Percentiles rank a stretch among this genome's conserved stretches.
These are phyloP conservation scores for Raffaelea albimanens DNA, from an alignment of 2,329 filamentous ascomycete genomes.

Conservation along the genomic window DNA sequence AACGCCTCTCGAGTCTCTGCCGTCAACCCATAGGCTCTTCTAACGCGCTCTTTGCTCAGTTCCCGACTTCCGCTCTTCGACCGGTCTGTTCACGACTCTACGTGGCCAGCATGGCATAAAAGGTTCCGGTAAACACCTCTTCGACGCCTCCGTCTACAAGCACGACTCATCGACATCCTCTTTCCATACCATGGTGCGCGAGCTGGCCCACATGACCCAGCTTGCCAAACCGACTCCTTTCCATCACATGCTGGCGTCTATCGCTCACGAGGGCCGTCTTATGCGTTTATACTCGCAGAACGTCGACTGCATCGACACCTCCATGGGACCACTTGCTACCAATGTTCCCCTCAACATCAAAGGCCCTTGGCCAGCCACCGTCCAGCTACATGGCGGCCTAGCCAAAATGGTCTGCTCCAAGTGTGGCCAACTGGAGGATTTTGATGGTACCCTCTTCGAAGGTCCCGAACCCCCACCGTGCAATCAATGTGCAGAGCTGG, in stretches of 20 bases:
- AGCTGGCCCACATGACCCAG: slow-evolving; percentile 70
- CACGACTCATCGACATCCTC: slow-evolving; percentile 79
- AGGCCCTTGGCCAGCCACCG: slow-evolving; percentile 84
- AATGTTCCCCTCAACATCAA: slow-evolving; percentile 71
- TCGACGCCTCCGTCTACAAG: slow-evolving; percentile 95
- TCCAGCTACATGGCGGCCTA: slow-evolving; percentile 88
- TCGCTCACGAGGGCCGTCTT: slow-evolving; percentile 78
- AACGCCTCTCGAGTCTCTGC: too few species aligned
- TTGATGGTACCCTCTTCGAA: slow-evolving; percentile 71
- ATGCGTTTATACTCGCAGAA: slow-evolving; percentile 94
- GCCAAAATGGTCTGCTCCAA: slow-evolving; percentile 97
- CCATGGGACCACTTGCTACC: slow-evolving; percentile 69
- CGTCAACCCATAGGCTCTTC: slow-evolving; percentile 12
- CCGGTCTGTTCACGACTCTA: slow-evolving; percentile 78
- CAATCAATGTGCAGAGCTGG: slow-evolving; percentile 60
- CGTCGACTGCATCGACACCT: slow-evolving; percentile 88
- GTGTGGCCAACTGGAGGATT: slow-evolving; percentile 66
- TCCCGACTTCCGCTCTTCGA: slow-evolving; percentile 89
- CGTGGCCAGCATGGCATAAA: slow-evolving; percentile 85
- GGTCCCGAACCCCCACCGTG: slow-evolving; percentile 79
- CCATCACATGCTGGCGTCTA: slow-evolving; percentile 84
- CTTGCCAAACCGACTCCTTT: slow-evolving; percentile 76
- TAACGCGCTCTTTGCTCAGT: slow-evolving; percentile 40
- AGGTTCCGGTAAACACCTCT: slow-evolving; percentile 86
- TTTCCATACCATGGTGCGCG: slow-evolving; percentile 94